Evolutionary conservation across 2,329 filamentous ascomycete genomes (phyloP), one percentile per base, ranked within the genome.

Genomic region (Penicillium thymicola): DNA sequence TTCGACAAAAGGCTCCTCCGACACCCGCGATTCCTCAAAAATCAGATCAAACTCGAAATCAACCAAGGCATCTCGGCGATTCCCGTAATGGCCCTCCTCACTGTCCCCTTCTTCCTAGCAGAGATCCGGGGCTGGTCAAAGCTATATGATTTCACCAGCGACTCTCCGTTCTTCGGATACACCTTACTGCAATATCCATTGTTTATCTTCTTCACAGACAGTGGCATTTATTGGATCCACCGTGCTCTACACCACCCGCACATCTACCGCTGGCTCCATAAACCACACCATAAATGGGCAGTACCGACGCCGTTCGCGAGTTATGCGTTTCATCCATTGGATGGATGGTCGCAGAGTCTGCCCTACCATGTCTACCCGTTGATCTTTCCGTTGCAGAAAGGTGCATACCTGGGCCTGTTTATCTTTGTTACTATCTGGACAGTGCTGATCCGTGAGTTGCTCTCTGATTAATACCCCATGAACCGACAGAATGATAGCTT

Each of bases 221-320:
- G 87, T 71, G 85, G 82, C 73, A 92, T 96, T 78, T 96, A 96
- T 82, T 90, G 89, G 83, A 93, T 95, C 68, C 92, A 96, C 78
- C 88, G 91, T 48, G 87, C 84, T 48, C 82, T 94, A 59, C 92
- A 96, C 76, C 86, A 91, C 73, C 89, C 89, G 5, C 70, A 76
- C 34, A 70, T 94, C 63, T 97, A 97, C 83, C 94, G 92, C 79
- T 81, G 80, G 66, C 82, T 97, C 45, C 93, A 97, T 83, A 97
- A 97, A 83, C 88, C 91, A 61, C 93, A 97, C 77, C 93, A 97
- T 85, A 97, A 96, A 81, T 97, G 93, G 93, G 96, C 97, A 76
- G 94, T 97, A 88, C 92, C 93, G 9, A 96, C 91, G 0, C 93
- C 93, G 0, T 97, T 85, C 73, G 92, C 93, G 23, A 91, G 88